These are phyloP conservation scores for Penicillium sp. DNA, from an alignment of 2,329 filamentous ascomycete genomes.

Conservation along the genomic window DNA sequence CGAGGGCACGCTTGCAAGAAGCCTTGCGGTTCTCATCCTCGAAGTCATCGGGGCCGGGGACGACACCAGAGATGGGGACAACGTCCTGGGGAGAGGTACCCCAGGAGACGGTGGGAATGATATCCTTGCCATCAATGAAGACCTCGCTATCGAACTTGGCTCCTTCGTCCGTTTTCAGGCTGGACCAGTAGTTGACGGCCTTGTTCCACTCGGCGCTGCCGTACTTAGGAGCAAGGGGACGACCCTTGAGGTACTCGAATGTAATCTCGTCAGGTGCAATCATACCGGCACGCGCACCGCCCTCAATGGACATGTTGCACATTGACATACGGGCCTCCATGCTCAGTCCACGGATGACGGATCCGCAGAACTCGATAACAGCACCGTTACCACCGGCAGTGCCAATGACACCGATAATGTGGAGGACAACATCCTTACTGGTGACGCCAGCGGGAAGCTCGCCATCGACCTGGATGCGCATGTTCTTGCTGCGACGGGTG, in stretches of 20 bases:
- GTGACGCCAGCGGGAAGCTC: conserved; percentile 85
- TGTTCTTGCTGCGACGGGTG: conserved; percentile 95
- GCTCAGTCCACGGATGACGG: conserved; percentile 80
- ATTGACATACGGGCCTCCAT: conserved; percentile 99
- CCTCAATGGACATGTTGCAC: conserved; percentile 99
- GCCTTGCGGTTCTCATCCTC: conserved; percentile 73
- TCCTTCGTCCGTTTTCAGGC: conserved; percentile 76
- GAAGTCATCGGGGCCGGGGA: conserved; percentile 87
- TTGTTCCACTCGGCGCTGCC: conserved; percentile 86
- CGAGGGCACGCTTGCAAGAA: conserved; percentile 73
- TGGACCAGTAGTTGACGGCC: conserved; percentile 83
- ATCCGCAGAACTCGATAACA: conserved; percentile 97
- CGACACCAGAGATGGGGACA: conserved; percentile 84
- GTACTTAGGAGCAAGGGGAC: conserved; percentile 78
- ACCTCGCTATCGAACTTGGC: conserved; percentile 89
- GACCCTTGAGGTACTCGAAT: conserved; percentile 90
- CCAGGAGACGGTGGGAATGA: conserved; percentile 91
- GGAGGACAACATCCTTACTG: conserved; percentile 91
- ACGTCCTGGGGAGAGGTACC: conserved; percentile 96
- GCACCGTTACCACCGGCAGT: conserved; percentile 91
- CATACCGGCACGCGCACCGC: conserved; percentile 91
- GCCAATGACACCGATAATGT: conserved; percentile 89
- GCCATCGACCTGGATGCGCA: conserved; percentile 93
- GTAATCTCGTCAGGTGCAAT: conserved; percentile 91
- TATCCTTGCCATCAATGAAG: conserved; percentile 87